Conservation (phyloP, 768 basidiomycete genomes). For the Tylopilus plumbeoviolaceoides region DNA sequence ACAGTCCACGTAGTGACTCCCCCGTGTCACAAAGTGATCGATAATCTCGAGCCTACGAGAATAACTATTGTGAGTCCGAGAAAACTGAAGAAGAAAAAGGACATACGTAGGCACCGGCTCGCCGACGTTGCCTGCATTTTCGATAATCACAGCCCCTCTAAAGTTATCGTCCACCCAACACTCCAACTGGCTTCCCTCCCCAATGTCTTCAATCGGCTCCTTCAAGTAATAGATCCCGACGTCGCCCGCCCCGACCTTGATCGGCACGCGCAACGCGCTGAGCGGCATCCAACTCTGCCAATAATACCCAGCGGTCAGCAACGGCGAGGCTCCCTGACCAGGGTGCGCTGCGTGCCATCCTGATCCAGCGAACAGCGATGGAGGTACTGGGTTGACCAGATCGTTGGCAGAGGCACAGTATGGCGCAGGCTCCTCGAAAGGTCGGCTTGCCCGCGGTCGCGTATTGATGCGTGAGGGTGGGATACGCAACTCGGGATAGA, state of each 20-base stretch:
- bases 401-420: constrained; percentile 97
- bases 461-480: constrained; percentile 72
- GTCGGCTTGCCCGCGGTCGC: constrained; percentile 46
- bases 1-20: constrained; percentile 94
- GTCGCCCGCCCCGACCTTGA: constrained; percentile 85
- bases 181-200: constrained; percentile 66
- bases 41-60: constrained; percentile 70
- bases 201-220: constrained; percentile 57
- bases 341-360: constrained; percentile 88
- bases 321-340: constrained; percentile 38
- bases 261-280: constrained; percentile 76
- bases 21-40: constrained; percentile 78
- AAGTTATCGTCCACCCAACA: constrained; percentile 99
- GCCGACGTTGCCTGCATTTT: constrained; percentile 67
- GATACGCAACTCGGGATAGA: constrained; percentile 40
- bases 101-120: constrained; percentile 67
- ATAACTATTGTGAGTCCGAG: constrained; percentile 1
- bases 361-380: constrained; percentile 86
- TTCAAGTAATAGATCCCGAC: constrained; percentile 87
- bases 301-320: constrained; percentile 72
- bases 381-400: constrained; percentile 94
- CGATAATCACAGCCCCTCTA: constrained; percentile 67
- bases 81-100: neutral
- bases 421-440: constrained; percentile 84
- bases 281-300: constrained; percentile 89